Conservation (phyloP, 345 rosid species). For the Raphanus sativus region DNA sequence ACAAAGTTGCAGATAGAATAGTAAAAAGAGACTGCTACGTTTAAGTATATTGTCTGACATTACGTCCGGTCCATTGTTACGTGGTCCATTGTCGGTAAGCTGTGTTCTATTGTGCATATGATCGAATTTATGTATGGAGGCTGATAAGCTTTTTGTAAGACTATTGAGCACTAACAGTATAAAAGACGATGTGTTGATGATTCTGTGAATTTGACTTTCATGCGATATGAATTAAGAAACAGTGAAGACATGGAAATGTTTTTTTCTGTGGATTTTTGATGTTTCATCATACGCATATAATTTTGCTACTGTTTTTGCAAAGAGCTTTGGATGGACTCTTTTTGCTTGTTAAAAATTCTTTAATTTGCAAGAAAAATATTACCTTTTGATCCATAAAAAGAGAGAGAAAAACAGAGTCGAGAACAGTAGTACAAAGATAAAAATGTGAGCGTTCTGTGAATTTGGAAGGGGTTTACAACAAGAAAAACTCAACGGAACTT, state of each 20-base stretch:
- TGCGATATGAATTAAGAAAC: no score
- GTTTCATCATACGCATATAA: no score
- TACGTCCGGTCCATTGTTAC: no score
- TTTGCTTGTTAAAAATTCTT: not conserved
- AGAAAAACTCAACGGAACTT: not conserved
- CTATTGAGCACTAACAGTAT: no score
- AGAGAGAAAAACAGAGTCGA: not conserved
- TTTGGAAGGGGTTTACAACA: conserved; percentile 11
- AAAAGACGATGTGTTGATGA: not conserved
- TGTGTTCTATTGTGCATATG: no score
- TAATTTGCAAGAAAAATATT: not conserved
- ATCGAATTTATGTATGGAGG: no score
- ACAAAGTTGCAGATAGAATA: no score
- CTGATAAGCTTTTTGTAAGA: no score
- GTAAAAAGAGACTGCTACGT: no score
- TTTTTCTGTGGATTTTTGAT: not conserved
- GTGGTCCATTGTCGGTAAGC: no score
- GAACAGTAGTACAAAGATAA: not conserved
- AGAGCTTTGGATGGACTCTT: not conserved
- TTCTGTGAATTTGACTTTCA: not conserved
- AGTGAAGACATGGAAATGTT: no score
- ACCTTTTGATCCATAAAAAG: not conserved
- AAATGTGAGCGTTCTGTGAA: conserved; percentile 10
- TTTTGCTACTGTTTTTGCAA: not conserved
- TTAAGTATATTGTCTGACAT: no score